Evolutionary conservation across 176 grass and related monocot species (phyloP), one percentile per base, ranked within the genome.

Genomic region (Lolium multiflorum): DNA sequence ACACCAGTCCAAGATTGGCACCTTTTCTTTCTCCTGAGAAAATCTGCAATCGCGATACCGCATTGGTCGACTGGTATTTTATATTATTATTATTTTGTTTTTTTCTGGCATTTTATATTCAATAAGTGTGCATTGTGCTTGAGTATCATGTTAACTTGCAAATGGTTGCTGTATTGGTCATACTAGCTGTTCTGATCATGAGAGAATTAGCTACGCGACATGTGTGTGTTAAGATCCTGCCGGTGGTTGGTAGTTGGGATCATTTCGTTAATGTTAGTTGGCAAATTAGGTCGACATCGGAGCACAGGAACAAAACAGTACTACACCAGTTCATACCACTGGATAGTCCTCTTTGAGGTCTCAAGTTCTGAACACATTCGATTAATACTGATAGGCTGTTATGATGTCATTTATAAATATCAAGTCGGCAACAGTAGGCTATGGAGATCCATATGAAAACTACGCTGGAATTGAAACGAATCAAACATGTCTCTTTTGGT

Each of bases 161-260:
- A 70, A 38, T 80, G 65, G 17, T 39, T 7, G 39, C 24, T 74
- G 31, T 24, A 22, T 58, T 85, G 77, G 59, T 65, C 58, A 68
- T 38, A 35, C 31, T 35, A 49, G 68, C 57, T 61, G 67, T 21
- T 41, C 77, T 61, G 88, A 85, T 89, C 88, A 31, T 26, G 87
- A 73, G 56, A 58, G 14, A 25, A 79, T 60, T 22, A 25, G 58
- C 7, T 73, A 17, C n/a, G 28, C 16, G 25, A 63, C 74, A 65
- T 15, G 63, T 41, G 63, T 41, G 58, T 66, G 83, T 37, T 3
- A 54, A 72, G 71, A 59, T 82, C 11, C 37, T 43, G 59, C 65
- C 79, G 65, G 55, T 79, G 4, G 71, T 87, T 1, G 74, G 73
- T 88, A 0, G 81, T 65, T 52, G 51, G 41, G 73, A 74, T 79